phyloP scores from a whole-genome alignment of 331 rosid genomes.

The Rosa hybrid region DNA sequence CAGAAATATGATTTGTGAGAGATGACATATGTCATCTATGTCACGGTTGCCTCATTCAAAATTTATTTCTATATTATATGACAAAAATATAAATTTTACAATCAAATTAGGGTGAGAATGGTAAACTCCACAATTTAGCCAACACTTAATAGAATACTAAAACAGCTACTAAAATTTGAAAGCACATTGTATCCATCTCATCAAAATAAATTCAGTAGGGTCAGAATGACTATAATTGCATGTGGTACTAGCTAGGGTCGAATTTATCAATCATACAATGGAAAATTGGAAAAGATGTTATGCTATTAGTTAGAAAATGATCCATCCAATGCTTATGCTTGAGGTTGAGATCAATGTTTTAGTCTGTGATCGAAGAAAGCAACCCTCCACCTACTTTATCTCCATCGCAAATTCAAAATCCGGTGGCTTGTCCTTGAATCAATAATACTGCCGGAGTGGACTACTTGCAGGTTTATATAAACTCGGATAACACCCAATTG shows the following conservation, averaged over 20 bases:
- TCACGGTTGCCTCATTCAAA: too few species aligned
- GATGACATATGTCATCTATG: too few species aligned
- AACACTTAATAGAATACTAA: too few species aligned
- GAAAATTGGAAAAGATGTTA: background rate
- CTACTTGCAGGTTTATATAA: background rate
- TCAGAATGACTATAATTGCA: background rate
- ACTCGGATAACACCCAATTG: background rate
- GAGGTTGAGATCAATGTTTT: conserved; percentile 7
- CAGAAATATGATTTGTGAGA: too few species aligned
- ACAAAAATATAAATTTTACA: too few species aligned
- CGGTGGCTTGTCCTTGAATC: conserved; percentile 2
- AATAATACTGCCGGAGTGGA: background rate
- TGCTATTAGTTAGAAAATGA: background rate
- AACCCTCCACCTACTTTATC: conserved; percentile 29
- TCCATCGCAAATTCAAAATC: background rate
- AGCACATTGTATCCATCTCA: conserved; percentile 1
- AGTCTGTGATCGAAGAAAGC: conserved; percentile 15
- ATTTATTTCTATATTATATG: too few species aligned
- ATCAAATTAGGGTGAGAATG: too few species aligned
- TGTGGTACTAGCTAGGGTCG: conserved; percentile 17
- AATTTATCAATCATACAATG: background rate
- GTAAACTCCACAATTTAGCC: too few species aligned
- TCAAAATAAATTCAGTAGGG: background rate
- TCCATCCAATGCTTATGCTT: background rate
- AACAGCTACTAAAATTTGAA: background rate